Percentiles rank a stretch among this genome's conserved stretches.
Conservation (phyloP, 768 basidiomycete genomes). For the Boletus sensibilis region DNA sequence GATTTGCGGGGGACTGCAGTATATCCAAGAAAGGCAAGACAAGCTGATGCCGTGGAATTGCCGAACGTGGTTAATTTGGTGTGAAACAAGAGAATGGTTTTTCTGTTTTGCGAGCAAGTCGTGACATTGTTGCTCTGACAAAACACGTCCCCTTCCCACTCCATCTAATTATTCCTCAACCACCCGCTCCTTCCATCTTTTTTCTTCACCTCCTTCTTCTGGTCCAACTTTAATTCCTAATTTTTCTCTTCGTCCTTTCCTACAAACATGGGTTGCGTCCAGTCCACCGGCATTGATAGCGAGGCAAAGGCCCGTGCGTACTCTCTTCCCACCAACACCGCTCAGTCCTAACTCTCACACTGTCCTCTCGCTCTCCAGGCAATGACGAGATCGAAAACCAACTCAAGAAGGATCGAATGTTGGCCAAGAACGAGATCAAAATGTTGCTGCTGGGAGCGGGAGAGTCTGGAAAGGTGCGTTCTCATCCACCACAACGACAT, state of each 20-base stretch:
- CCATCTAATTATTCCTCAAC: constrained; percentile 27
- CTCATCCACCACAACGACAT: background rate
- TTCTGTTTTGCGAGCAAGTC: constrained; percentile 6
- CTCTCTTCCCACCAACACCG: background rate
- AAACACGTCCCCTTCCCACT: constrained; percentile 11
- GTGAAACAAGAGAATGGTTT: constrained; percentile 13
- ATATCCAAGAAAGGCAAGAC: constrained; percentile 13
- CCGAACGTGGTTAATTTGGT: constrained; percentile 20
- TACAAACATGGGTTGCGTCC: constrained; percentile 65
- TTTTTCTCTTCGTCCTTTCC: background rate
- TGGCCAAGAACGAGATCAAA: constrained; percentile 93
- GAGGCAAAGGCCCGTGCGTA: constrained; percentile 82
- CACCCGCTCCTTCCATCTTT: constrained; percentile 24
- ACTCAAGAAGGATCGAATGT: constrained; percentile 82
- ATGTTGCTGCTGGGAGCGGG: constrained; percentile 95
- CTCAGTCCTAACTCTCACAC: background rate
- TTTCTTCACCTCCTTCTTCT: constrained; percentile 9
- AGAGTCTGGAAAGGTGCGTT: constrained; percentile 87
- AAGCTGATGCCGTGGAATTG: constrained; percentile 15
- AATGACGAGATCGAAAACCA: constrained; percentile 95
- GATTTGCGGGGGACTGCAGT: constrained; percentile 16
- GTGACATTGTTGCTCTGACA: background rate
- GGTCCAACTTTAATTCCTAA: background rate
- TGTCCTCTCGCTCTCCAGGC: constrained; percentile 43
- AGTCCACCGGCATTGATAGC: constrained; percentile 68